phyloP scores from a whole-genome alignment of 306 rosid genomes.

The Quercus dentata region DNA sequence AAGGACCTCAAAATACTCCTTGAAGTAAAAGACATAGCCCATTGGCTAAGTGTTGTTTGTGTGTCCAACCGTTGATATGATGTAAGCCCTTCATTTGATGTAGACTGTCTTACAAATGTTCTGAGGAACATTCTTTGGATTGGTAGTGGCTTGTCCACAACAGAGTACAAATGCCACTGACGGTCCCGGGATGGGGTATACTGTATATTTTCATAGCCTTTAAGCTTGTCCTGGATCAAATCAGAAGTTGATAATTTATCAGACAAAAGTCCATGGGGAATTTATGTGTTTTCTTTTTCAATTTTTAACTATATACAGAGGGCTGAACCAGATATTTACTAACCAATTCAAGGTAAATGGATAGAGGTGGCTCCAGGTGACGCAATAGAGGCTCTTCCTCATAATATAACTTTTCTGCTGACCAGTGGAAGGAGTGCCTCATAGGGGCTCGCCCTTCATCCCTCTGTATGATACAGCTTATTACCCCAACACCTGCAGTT shows the following conservation, averaged over 20 bases:
- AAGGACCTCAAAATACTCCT: constrained; percentile 87
- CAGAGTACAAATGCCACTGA: constrained; percentile 94
- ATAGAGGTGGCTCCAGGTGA: constrained; percentile 95
- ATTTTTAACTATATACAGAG: constrained; percentile 2
- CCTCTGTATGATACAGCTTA: constrained; percentile 96
- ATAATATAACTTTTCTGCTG: constrained; percentile 62
- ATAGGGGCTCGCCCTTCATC: constrained; percentile 99
- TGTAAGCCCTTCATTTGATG: constrained; percentile 66
- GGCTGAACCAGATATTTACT: constrained; percentile 35
- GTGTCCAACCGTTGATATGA: constrained; percentile 53
- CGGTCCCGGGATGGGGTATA: constrained; percentile 95
- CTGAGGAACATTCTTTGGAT: constrained; percentile 92
- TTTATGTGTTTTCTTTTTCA: constrained; percentile 12
- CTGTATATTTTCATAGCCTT: constrained; percentile 71
- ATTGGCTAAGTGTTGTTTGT: constrained; percentile 38
- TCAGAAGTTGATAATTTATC: constrained; percentile 24
- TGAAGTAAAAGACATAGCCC: constrained; percentile 74
- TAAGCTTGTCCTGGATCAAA: constrained; percentile 78
- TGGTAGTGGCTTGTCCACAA: constrained; percentile 67
- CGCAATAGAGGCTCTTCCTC: constrained; percentile 94
- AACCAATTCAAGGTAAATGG: constrained; percentile 98
- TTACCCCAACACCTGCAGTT: constrained; percentile 77
- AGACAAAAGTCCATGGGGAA: constrained; percentile 20
- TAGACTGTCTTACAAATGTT: constrained; percentile 90
- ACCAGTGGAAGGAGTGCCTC: constrained; percentile 99